These are phyloP conservation scores for Colletotrichum coccodes DNA, from an alignment of 2,329 filamentous ascomycete genomes.

Conservation along the genomic window DNA sequence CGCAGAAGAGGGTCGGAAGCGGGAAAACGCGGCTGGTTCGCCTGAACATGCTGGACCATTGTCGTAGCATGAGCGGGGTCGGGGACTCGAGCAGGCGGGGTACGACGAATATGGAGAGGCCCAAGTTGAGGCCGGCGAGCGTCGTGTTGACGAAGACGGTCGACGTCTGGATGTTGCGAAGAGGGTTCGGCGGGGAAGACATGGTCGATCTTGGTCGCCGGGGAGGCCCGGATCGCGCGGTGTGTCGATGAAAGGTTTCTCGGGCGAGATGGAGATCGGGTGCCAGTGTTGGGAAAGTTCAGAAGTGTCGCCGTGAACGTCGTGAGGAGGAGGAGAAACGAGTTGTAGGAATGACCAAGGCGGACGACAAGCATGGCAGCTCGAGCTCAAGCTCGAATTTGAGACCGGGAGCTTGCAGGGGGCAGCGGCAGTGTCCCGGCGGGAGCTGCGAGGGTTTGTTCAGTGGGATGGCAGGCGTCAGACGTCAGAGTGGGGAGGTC, in stretches of 20 bases:
- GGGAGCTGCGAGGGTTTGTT: background rate
- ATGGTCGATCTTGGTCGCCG: background rate
- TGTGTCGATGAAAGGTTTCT: background rate
- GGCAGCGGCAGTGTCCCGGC: background rate
- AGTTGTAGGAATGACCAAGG: background rate
- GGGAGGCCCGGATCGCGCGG: no score
- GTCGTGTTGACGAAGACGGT: slow-evolving; percentile 61
- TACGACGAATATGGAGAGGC: slow-evolving; percentile 54
- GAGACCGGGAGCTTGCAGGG: background rate
- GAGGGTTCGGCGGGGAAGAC: slow-evolving; percentile 5
- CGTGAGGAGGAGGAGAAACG: background rate
- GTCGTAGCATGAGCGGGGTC: slow-evolving; percentile 62
- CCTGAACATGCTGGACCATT: slow-evolving; percentile 60
- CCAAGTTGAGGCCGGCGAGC: slow-evolving; percentile 48
- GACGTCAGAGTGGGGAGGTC: no score
- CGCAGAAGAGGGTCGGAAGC: slow-evolving; percentile 49
- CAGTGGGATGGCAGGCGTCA: no score
- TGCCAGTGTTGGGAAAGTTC: background rate
- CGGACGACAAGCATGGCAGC: background rate
- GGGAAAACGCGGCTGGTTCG: slow-evolving; percentile 52
- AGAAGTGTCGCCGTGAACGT: background rate
- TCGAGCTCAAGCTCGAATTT: background rate
- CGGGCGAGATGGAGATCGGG: background rate
- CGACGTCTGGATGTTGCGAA: slow-evolving; percentile 59
- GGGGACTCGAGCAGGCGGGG: slow-evolving; percentile 66